These are phyloP conservation scores for Lachancea mirantina DNA, from an alignment of 805 yeast species.

Conservation along the genomic window DNA sequence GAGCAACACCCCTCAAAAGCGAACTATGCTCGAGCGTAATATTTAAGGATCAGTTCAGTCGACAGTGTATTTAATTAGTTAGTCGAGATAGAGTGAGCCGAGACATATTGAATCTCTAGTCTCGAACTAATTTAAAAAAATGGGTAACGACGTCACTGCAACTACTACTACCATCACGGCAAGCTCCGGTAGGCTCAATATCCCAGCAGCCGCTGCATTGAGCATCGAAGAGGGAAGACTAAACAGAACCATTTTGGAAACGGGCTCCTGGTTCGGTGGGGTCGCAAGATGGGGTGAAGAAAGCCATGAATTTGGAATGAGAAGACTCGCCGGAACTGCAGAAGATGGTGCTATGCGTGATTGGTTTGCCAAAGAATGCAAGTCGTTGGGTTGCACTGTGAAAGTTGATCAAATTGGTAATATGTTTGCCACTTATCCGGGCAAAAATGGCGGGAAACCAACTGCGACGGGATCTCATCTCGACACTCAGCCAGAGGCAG, in stretches of 20 bases:
- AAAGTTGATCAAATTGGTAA: slow-evolving; percentile 61
- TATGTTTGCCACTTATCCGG: slow-evolving; percentile 60
- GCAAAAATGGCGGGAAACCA: slow-evolving; percentile 43
- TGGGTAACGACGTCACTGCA: slow-evolving; percentile 3
- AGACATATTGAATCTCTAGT: no score
- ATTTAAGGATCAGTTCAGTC: no score
- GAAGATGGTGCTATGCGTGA: slow-evolving; percentile 58
- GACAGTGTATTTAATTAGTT: no score
- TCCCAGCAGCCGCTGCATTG: slow-evolving; percentile 23
- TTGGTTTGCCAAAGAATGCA: slow-evolving; percentile 53
- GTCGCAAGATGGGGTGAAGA: slow-evolving; percentile 53
- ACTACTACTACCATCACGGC: slow-evolving; percentile 5
- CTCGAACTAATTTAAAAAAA: no score
- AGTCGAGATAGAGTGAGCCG: no score
- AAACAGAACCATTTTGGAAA: slow-evolving; percentile 52
- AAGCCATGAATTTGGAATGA: slow-evolving; percentile 57
- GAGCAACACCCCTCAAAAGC: no score
- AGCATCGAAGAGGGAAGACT: slow-evolving; percentile 37
- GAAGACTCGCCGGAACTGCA: slow-evolving; percentile 56
- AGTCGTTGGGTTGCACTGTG: slow-evolving; percentile 47
- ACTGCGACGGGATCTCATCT: slow-evolving; percentile 68
- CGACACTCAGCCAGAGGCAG: slow-evolving; percentile 76
- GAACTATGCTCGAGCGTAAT: no score
- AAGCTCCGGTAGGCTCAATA: slow-evolving; percentile 11
- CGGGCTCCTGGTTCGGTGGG: slow-evolving; percentile 54